A percentile compares a stretch with the other conserved stretches of the same genome.
phyloP scores from a whole-genome alignment of 2,329 filamentous ascomycete genomes.

The Onygenales sp. region DNA sequence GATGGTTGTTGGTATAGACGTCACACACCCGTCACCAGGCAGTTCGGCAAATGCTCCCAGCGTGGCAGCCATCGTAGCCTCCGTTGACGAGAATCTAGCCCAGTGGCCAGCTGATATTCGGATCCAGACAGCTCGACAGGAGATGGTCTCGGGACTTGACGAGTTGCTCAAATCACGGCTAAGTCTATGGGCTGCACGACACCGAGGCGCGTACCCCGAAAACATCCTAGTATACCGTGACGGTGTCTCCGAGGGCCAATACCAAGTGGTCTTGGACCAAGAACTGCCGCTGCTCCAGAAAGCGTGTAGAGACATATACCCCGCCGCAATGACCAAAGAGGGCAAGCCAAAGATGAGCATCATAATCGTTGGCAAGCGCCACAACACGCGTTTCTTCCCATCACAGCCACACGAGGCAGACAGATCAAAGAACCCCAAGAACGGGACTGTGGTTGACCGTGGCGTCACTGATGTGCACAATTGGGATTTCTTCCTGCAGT shows the following conservation, averaged over 20 bases:
- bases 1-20: conserved; percentile 82
- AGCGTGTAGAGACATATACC: conserved; percentile 55
- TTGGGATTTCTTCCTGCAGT: conserved; percentile 81
- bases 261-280: conserved; percentile 53
- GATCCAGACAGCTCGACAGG: conserved; percentile 47
- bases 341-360: conserved; percentile 56
- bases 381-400: conserved; percentile 81
- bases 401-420: conserved; percentile 43
- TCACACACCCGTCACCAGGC: conserved; percentile 73
- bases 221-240: conserved; percentile 82
- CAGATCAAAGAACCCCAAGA: conserved; percentile 54
- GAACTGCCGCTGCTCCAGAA: conserved; percentile 51
- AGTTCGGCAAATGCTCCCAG: conserved; percentile 55
- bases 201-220: conserved; percentile 48
- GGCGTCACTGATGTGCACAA: conserved; percentile 64
- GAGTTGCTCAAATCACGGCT: conserved; percentile 57
- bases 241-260: conserved; percentile 82
- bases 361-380: conserved; percentile 76
- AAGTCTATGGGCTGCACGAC: conserved; percentile 52
- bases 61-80: conserved; percentile 72
- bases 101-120: conserved; percentile 71
- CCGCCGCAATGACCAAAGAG: conserved; percentile 36
- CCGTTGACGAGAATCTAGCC: conserved; percentile 55
- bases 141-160: conserved; percentile 60
- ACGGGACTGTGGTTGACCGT: conserved; percentile 77